phyloP scores from a whole-genome alignment of 2,329 filamentous ascomycete genomes.

The Aspergillus glaucus region DNA sequence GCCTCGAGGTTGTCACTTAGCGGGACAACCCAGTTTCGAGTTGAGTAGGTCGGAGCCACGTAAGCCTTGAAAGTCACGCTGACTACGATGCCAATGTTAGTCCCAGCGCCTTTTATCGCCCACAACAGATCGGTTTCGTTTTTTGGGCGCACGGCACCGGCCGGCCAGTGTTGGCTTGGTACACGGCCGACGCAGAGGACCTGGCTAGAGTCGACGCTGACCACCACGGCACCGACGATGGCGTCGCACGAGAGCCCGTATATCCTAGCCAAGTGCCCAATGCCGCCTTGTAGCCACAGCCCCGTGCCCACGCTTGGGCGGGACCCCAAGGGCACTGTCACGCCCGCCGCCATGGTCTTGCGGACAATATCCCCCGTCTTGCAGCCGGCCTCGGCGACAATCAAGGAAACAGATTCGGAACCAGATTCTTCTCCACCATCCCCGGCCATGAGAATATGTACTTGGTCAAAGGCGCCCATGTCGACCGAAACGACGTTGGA shows the following conservation, averaged over 20 bases:
- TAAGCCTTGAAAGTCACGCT: slow-evolving; percentile 49
- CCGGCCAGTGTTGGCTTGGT: slow-evolving; percentile 41
- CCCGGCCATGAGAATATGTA: slow-evolving; percentile 37
- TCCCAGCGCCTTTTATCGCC: slow-evolving; percentile 54
- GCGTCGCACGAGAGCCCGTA: slow-evolving; percentile 55
- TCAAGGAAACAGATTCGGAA: slow-evolving; percentile 24
- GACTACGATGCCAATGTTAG: slow-evolving; percentile 54
- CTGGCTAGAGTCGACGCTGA: slow-evolving; percentile 45
- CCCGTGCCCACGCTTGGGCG: slow-evolving; percentile 60
- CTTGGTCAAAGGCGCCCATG: slow-evolving; percentile 51
- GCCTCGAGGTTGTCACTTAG: slow-evolving; percentile 25
- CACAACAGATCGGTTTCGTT: slow-evolving; percentile 52
- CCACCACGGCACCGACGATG: slow-evolving; percentile 55
- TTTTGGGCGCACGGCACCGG: slow-evolving; percentile 36
- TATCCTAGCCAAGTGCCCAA: slow-evolving; percentile 52
- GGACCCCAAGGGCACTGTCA: slow-evolving; percentile 55
- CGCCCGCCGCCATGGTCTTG: slow-evolving; percentile 39
- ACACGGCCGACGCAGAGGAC: slow-evolving; percentile 49
- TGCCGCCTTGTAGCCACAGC: slow-evolving; percentile 59
- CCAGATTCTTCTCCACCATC: slow-evolving; percentile 7
- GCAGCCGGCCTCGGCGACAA: slow-evolving; percentile 52
- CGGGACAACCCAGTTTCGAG: slow-evolving; percentile 38
- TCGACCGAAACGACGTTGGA: slow-evolving; percentile 51
- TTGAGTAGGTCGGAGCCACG: slow-evolving; percentile 35
- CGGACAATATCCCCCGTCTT: slow-evolving; percentile 50